A percentile compares a stretch with the other conserved stretches of the same genome.
Conservation (phyloP, 2,329 filamentous ascomycete genomes). For the Aurifilum marmelostoma region DNA sequence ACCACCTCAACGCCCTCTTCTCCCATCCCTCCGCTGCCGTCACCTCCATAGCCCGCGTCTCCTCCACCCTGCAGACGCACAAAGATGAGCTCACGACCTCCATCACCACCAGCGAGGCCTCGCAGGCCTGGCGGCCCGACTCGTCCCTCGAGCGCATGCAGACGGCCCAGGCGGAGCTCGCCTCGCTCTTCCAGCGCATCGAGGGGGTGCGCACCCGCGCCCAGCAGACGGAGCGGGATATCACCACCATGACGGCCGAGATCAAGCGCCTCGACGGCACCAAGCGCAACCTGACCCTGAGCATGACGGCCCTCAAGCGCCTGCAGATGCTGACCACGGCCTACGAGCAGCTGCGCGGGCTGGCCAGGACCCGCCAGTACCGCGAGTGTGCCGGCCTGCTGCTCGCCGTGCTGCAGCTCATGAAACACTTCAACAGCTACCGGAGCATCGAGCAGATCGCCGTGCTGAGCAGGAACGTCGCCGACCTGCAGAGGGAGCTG, state of each 20-base stretch:
- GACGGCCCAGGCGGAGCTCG: conserved; percentile 85
- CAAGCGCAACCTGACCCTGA: conserved; percentile 93
- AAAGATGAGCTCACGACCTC: conserved; percentile 82
- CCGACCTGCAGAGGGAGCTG: conserved; percentile 88
- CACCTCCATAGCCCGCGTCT: conserved; percentile 73
- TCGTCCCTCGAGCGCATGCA: conserved; percentile 91
- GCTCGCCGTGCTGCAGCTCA: conserved; percentile 94
- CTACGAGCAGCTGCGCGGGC: conserved; percentile 89
- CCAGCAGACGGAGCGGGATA: conserved; percentile 89
- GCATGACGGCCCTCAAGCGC: conserved; percentile 96
- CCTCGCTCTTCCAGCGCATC: conserved; percentile 90
- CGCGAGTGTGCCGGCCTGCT: conserved; percentile 91
- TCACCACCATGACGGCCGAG: conserved; percentile 98
- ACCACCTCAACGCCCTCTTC: conserved; percentile 93
- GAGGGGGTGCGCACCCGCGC: conserved; percentile 89
- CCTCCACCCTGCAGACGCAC: conserved; percentile 71
- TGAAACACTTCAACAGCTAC: conserved; percentile 98
- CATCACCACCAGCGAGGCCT: conserved; percentile 72
- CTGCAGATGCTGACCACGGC: conserved; percentile 98
- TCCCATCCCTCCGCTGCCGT: conserved; percentile 85
- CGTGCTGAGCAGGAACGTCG: conserved; percentile 86
- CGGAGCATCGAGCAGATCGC: conserved; percentile 98
- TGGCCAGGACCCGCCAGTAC: conserved; percentile 88
- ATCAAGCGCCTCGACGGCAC: conserved; percentile 97
- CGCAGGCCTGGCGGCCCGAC: conserved; percentile 82